phyloP scores from a whole-genome alignment of 176 grass and related monocot species.

The Thalia dealbata region DNA sequence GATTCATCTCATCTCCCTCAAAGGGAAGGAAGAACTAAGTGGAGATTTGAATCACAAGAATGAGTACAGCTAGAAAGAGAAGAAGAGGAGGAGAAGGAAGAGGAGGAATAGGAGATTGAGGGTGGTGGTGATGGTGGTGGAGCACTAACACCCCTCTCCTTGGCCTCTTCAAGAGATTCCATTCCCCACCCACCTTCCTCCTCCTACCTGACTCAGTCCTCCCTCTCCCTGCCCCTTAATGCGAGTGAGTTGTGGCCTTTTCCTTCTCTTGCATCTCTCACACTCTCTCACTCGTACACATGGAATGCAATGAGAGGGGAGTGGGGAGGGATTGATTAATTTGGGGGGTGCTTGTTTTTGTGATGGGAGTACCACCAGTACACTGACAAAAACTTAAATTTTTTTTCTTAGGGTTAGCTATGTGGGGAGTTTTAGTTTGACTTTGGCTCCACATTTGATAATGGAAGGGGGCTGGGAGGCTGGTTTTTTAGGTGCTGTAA shows the following conservation, averaged over 20 bases:
- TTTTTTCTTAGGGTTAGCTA: neutral
- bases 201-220: neutral
- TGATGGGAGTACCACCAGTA: neutral
- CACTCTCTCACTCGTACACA: neutral
- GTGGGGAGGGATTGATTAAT: neutral
- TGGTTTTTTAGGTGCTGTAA: neutral
- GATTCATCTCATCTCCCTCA: neutral
- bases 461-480: no score
- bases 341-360: neutral
- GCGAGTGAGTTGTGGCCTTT: neutral
- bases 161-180: neutral
- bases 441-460: neutral
- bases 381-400: neutral
- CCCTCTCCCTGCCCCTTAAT: neutral
- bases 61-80: neutral
- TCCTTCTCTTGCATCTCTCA: neutral
- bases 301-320: neutral
- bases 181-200: neutral
- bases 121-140: neutral
- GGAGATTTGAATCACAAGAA: neutral
- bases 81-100: neutral
- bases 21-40: neutral
- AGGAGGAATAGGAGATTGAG: no score
- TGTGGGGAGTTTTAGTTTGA: neutral
- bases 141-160: neutral